Conservation (phyloP, 176 grass and related monocot genomes). For the Coix lacrymajobi region DNA sequence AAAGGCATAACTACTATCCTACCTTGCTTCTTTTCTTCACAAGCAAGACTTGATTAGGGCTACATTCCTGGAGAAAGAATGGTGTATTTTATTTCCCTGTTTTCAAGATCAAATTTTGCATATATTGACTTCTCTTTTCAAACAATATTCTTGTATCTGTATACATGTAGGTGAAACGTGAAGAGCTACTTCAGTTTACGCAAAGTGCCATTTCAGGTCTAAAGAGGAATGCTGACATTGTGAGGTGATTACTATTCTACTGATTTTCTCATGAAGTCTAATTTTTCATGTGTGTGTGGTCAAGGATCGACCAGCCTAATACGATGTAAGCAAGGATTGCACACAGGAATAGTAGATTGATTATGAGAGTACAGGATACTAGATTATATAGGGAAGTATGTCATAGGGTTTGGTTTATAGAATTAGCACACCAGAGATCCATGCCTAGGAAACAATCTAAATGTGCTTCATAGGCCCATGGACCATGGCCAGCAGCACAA, state of each 20-base stretch:
- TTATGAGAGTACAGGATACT: not conserved
- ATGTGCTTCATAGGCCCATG: too few species aligned
- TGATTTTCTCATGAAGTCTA: not conserved
- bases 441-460: too few species aligned
- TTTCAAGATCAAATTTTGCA: slow-evolving; percentile 4
- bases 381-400: too few species aligned
- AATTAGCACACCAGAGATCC: too few species aligned
- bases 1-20: not conserved
- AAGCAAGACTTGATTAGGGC: not conserved
- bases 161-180: slow-evolving; percentile 86
- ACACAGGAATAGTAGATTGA: not conserved
- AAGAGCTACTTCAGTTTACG: slow-evolving; percentile 94
- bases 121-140: not conserved
- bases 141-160: not conserved
- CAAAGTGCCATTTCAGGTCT: slow-evolving; percentile 89
- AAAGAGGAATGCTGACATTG: slow-evolving; percentile 73
- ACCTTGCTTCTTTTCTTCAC: not conserved
- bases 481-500: not conserved
- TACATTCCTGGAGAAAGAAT: slow-evolving; percentile 4
- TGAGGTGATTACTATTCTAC: slow-evolving; percentile 48
- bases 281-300: not conserved
- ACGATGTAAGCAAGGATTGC: not conserved
- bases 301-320: not conserved
- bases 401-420: too few species aligned
- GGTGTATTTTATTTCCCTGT: not conserved